Evolutionary conservation across 2,329 filamentous ascomycete genomes (phyloP).

Genomic region (Ciborinia camelliae): DNA sequence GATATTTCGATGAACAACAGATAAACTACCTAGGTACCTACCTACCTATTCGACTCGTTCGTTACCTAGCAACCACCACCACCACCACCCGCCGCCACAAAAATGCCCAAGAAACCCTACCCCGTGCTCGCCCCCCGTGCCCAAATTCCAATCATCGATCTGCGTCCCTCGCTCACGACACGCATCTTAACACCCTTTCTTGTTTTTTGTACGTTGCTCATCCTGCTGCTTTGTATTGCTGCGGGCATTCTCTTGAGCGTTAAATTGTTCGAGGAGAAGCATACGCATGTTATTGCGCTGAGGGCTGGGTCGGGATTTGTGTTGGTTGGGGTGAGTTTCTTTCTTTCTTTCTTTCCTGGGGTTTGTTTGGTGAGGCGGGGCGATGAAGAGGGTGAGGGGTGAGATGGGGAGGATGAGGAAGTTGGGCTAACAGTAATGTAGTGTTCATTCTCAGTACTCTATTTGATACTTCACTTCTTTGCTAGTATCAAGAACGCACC

Average conservation of each 20-base stretch:
- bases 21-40: background rate
- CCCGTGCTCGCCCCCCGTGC: background rate
- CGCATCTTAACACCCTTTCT: slow-evolving; percentile 26
- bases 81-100: no score
- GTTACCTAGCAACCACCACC: background rate
- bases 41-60: no score
- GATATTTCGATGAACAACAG: background rate
- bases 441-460: slow-evolving; percentile 27
- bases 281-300: background rate
- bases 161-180: slow-evolving; percentile 17
- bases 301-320: slow-evolving; percentile 14
- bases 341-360: no score
- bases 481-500: slow-evolving; percentile 26
- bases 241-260: slow-evolving; percentile 23
- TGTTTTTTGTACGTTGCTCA: slow-evolving; percentile 22
- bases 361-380: no score
- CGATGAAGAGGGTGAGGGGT: no score
- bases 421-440: slow-evolving; percentile 6
- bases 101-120: slow-evolving; percentile 5
- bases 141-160: slow-evolving; percentile 6
- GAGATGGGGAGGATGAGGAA: background rate
- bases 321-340: background rate
- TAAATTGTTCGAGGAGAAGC: slow-evolving; percentile 10
- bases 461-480: slow-evolving; percentile 27
- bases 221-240: slow-evolving; percentile 21